A percentile compares a stretch with the other conserved stretches of the same genome.
Evolutionary conservation across 2,329 filamentous ascomycete species (phyloP).

Genomic region (Hypoxylon sp.): DNA sequence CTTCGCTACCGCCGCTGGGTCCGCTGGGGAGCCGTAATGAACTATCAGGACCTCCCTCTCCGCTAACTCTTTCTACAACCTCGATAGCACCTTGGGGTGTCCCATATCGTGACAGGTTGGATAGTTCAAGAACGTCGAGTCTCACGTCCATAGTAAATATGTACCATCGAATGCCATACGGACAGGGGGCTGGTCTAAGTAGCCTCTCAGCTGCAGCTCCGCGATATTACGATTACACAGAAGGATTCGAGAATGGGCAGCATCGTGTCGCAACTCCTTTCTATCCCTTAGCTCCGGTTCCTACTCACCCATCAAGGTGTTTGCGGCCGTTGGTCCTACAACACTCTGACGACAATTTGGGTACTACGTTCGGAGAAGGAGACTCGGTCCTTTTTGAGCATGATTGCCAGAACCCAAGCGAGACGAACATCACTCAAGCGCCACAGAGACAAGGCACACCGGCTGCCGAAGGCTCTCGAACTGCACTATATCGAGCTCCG

Average conservation of each 20-base stretch:
- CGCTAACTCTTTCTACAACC: constrained; percentile 49
- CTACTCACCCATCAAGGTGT: constrained; percentile 30
- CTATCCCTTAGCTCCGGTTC: constrained; percentile 35
- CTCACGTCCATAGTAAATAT: constrained; percentile 60
- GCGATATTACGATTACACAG: constrained; percentile 62
- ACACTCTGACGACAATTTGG: constrained; percentile 39
- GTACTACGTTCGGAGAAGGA: constrained; percentile 34
- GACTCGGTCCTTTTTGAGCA: constrained; percentile 39
- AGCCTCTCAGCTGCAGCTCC: constrained; percentile 39
- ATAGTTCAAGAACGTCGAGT: constrained; percentile 55
- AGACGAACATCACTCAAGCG: constrained; percentile 5
- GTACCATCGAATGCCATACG: constrained; percentile 49
- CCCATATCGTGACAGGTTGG: constrained; percentile 45
- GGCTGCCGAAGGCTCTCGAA: constrained; percentile 10
- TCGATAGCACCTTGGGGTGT: constrained; percentile 44
- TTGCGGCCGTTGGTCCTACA: constrained; percentile 37
- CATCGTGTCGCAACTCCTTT: constrained; percentile 26
- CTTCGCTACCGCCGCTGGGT: constrained; percentile 47
- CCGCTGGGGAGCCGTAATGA: constrained; percentile 34
- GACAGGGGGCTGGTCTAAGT: constrained; percentile 36
- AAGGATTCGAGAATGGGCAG: constrained; percentile 54
- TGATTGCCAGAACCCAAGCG: constrained; percentile 33
- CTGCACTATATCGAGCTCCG: constrained; percentile 12
- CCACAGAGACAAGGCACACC: constrained; percentile 5
- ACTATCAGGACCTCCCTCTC: constrained; percentile 31